Percentiles rank a stretch among this genome's conserved stretches.
phyloP scores from a whole-genome alignment of 805 yeast species.

The Ogataea paradorogensis region DNA sequence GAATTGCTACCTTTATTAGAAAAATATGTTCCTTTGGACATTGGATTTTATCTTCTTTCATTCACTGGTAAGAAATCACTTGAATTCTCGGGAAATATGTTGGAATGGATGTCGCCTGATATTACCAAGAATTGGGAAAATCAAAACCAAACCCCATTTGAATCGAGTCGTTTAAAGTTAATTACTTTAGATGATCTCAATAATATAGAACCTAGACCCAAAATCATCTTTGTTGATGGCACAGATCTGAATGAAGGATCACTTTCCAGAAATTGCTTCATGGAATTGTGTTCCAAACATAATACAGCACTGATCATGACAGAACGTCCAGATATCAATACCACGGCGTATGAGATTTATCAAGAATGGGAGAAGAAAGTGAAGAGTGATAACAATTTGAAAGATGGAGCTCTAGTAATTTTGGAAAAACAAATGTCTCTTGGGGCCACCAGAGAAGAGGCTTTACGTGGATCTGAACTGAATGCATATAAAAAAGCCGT shows the following conservation, averaged over 20 bases:
- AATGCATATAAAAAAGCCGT: conserved; percentile 45
- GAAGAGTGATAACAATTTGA: conserved; percentile 35
- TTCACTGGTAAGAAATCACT: conserved; percentile 75
- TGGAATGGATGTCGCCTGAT: conserved; percentile 95
- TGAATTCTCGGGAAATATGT: conserved; percentile 80
- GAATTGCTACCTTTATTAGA: conserved; percentile 56
- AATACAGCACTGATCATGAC: conserved; percentile 73
- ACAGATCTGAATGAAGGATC: conserved; percentile 63
- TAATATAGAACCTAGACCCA: conserved; percentile 56
- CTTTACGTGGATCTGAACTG: conserved; percentile 49
- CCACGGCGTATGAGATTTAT: conserved; percentile 50
- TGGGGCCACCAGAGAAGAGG: conserved; percentile 44
- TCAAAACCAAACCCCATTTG: conserved; percentile 74
- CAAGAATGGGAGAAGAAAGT: conserved; percentile 51
- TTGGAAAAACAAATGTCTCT: conserved; percentile 39
- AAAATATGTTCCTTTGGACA: conserved; percentile 25
- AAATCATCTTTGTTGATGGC: conserved; percentile 77
- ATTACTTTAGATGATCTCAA: conserved; percentile 54
- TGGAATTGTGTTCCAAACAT: conserved; percentile 57
- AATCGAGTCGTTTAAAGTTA: conserved; percentile 52
- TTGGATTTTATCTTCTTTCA: conserved; percentile 75
- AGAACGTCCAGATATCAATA: conserved; percentile 50
- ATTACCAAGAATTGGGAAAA: conserved; percentile 86
- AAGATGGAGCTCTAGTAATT: conserved; percentile 63
- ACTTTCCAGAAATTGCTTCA: conserved; percentile 49